phyloP scores from a whole-genome alignment of 2,329 filamentous ascomycete genomes.

The Exophiala sp. region DNA sequence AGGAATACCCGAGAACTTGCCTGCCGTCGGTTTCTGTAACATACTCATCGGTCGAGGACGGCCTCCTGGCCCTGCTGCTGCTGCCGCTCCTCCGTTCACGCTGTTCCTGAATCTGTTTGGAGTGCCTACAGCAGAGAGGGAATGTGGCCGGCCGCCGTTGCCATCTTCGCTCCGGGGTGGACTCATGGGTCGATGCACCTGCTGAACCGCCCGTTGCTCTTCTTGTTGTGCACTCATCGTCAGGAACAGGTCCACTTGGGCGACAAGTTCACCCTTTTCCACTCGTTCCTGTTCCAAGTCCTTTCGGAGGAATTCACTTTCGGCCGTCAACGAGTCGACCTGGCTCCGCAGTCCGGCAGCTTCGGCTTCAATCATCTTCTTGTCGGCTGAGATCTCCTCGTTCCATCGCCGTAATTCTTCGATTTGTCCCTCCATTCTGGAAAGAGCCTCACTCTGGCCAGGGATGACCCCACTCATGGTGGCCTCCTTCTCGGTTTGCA shows the following conservation, averaged over 20 bases:
- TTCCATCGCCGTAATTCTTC: slow-evolving; percentile 37
- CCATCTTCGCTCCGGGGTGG: slow-evolving; percentile 28
- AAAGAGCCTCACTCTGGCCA: slow-evolving; percentile 29
- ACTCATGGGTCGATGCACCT: slow-evolving; percentile 25
- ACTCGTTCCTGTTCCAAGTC: slow-evolving; percentile 51
- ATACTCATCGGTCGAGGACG: slow-evolving; percentile 27
- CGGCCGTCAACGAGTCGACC: slow-evolving; percentile 60
- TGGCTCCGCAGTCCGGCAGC: slow-evolving; percentile 70
- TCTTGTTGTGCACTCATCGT: slow-evolving; percentile 36
- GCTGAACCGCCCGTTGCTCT: slow-evolving; percentile 21
- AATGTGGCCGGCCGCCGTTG: slow-evolving; percentile 18
- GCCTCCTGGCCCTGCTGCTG: slow-evolving; percentile 5
- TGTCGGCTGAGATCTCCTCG: slow-evolving; percentile 60
- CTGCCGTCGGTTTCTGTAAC: slow-evolving; percentile 25
- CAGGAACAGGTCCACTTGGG: slow-evolving; percentile 43
- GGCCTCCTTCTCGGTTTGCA: slow-evolving; percentile 60
- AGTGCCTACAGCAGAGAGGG: slow-evolving; percentile 17
- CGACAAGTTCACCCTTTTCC: slow-evolving; percentile 46
- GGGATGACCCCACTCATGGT: slow-evolving; percentile 53
- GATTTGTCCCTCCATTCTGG: slow-evolving; percentile 43
- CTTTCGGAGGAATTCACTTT: slow-evolving; percentile 59
- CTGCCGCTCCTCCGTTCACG: slow-evolving; percentile 10
- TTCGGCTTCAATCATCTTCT: slow-evolving; percentile 65
- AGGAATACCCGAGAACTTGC: slow-evolving; percentile 28
- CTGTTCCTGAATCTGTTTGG: slow-evolving; percentile 26